Evolutionary conservation across 345 rosid genomes (phyloP).

Genomic region (Mallotus nudiflorus): DNA sequence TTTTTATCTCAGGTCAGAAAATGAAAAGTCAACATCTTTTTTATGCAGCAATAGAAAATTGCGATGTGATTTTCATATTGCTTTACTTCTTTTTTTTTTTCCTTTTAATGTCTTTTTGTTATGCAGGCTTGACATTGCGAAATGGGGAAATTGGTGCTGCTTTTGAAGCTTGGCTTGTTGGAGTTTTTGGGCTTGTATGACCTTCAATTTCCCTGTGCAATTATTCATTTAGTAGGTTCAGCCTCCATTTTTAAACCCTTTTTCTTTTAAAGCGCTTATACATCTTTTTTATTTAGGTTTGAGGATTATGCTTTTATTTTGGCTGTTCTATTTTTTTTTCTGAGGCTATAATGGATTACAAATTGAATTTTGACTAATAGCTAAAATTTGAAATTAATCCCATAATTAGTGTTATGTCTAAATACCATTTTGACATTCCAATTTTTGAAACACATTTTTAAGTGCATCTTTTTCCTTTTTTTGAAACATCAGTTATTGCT

Average conservation of each 20-base stretch:
- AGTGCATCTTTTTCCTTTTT: too few species aligned
- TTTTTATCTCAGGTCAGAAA: slow-evolving; percentile 71
- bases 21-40: background rate
- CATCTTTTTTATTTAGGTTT: background rate
- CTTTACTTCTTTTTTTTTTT: too few species aligned
- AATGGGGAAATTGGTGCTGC: slow-evolving; percentile 81
- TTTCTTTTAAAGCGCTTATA: background rate
- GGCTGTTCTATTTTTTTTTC: background rate
- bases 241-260: slow-evolving; percentile 10
- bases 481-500: too few species aligned
- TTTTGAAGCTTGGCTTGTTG: slow-evolving; percentile 83
- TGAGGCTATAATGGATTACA: background rate
- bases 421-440: too few species aligned
- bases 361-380: background rate
- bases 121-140: slow-evolving; percentile 76
- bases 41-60: background rate
- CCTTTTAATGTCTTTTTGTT: background rate
- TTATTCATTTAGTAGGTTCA: slow-evolving; percentile 43
- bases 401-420: too few species aligned
- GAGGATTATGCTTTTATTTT: background rate
- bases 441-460: too few species aligned
- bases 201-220: slow-evolving; percentile 39
- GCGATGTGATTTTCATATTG: too few species aligned
- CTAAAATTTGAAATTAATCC: background rate
- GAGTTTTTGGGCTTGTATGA: slow-evolving; percentile 90